phyloP scores from a whole-genome alignment of 2,329 filamentous ascomycete species.

The Aspergillus candidus region DNA sequence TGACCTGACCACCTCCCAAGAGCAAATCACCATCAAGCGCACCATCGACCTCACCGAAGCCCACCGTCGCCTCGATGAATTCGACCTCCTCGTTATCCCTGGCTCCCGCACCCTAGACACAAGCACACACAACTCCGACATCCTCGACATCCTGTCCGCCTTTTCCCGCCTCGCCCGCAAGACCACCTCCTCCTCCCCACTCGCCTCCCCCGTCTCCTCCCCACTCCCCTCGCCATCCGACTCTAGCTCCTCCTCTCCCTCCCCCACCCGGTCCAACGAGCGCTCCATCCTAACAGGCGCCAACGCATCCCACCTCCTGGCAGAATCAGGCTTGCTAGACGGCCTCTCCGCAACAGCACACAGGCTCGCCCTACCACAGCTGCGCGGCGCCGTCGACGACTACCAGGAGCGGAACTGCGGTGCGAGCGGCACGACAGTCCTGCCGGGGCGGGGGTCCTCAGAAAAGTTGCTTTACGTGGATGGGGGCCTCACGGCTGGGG shows the following conservation, averaged over 20 bases:
- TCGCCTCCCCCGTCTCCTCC: too few relatives aligned
- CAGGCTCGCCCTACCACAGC: not conserved
- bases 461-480: not conserved
- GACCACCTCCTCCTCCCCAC: too few relatives aligned
- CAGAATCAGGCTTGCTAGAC: not conserved
- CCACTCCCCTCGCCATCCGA: too few relatives aligned
- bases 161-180: not conserved
- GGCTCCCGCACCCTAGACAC: not conserved
- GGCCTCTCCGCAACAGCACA: conserved; percentile 1
- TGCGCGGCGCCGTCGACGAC: not conserved
- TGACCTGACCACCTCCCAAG: conserved; percentile 1
- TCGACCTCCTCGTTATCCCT: conserved; percentile 1
- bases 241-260: too few relatives aligned
- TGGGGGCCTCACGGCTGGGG: not conserved
- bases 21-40: not conserved
- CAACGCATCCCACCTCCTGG: not conserved
- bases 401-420: not conserved
- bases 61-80: not conserved
- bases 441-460: not conserved
- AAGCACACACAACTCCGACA: not conserved
- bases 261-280: not conserved
- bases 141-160: not conserved
- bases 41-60: not conserved
- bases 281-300: not conserved
- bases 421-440: not conserved